These are phyloP conservation scores for Rhizopus arrhizus DNA, from an alignment of 371 early-diverging fungal species.

Conservation along the genomic window DNA sequence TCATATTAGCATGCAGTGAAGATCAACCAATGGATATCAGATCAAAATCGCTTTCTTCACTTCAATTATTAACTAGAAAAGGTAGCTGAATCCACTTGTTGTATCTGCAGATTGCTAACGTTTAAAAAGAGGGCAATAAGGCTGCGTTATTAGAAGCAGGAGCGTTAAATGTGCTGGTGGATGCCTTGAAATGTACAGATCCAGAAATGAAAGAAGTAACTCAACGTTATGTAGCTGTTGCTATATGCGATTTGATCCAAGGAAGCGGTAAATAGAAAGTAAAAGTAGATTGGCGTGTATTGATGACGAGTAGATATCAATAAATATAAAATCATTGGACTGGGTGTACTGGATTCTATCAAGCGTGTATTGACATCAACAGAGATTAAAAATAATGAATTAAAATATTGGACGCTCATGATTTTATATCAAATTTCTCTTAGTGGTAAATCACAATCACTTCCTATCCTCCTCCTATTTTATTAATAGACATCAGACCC, in stretches of 20 bases:
- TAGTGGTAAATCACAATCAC: conserved; percentile 48
- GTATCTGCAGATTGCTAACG: neutral
- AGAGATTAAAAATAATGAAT: conserved; percentile 67
- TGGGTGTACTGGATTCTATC: conserved; percentile 68
- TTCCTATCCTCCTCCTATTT: neutral
- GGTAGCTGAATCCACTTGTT: conserved; percentile 42
- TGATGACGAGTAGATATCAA: conserved; percentile 42
- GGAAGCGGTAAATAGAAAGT: conserved; percentile 54
- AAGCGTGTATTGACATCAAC: conserved; percentile 58
- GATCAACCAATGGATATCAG: conserved; percentile 52
- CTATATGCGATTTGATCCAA: conserved; percentile 71
- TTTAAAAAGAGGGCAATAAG: conserved; percentile 58
- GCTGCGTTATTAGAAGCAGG: conserved; percentile 59
- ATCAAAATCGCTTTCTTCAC: conserved; percentile 63
- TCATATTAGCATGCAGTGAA: conserved; percentile 54
- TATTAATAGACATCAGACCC: conserved; percentile 42
- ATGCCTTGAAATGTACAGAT: conserved; percentile 56
- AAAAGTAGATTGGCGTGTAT: neutral
- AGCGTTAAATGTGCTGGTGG: conserved; percentile 63
- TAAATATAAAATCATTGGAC: conserved; percentile 56
- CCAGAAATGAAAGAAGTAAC: conserved; percentile 61
- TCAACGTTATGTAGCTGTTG: conserved; percentile 69
- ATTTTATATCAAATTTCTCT: conserved; percentile 74
- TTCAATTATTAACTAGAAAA: conserved; percentile 71
- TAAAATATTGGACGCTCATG: conserved; percentile 82